phyloP scores from a whole-genome alignment of 2,329 filamentous ascomycete species.

The Ascochyta fabae region DNA sequence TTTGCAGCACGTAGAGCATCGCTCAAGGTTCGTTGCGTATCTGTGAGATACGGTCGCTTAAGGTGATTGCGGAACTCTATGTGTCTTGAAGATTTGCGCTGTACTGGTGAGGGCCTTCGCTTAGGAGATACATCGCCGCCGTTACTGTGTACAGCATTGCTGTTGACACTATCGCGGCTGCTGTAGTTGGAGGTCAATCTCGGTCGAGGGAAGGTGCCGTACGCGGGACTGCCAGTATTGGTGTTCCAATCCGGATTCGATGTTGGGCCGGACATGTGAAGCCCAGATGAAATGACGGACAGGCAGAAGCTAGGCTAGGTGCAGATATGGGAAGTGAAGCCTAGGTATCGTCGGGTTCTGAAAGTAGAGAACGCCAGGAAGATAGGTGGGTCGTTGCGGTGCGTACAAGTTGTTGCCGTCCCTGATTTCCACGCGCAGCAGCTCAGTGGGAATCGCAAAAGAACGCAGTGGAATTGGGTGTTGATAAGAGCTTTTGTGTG shows the following conservation, averaged over 20 bases:
- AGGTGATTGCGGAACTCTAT: constrained; percentile 44
- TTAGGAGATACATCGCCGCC: constrained; percentile 32
- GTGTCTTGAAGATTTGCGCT: constrained; percentile 32
- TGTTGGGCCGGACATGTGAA: constrained; percentile 38
- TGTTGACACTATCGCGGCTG: constrained; percentile 27
- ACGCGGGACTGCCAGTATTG: constrained; percentile 28
- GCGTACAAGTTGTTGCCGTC: background rate
- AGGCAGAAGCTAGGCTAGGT: background rate
- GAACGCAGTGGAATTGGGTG: background rate
- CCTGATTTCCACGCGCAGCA: background rate
- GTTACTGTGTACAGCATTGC: constrained; percentile 27
- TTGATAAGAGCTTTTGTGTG: constrained; percentile 1
- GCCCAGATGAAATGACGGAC: background rate
- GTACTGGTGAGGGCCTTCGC: constrained; percentile 20
- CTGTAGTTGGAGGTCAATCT: constrained; percentile 23
- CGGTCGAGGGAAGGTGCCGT: constrained; percentile 33
- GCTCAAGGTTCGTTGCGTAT: constrained; percentile 44
- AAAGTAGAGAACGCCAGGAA: background rate
- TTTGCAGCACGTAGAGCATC: constrained; percentile 50
- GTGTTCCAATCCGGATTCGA: constrained; percentile 35
- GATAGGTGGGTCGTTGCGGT: background rate
- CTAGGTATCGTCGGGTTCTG: background rate
- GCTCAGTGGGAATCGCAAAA: background rate
- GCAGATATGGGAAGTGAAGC: background rate
- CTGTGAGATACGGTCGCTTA: constrained; percentile 40